Conservation (phyloP, 2,329 filamentous ascomycete genomes). For the Hypoxylon sp. region DNA sequence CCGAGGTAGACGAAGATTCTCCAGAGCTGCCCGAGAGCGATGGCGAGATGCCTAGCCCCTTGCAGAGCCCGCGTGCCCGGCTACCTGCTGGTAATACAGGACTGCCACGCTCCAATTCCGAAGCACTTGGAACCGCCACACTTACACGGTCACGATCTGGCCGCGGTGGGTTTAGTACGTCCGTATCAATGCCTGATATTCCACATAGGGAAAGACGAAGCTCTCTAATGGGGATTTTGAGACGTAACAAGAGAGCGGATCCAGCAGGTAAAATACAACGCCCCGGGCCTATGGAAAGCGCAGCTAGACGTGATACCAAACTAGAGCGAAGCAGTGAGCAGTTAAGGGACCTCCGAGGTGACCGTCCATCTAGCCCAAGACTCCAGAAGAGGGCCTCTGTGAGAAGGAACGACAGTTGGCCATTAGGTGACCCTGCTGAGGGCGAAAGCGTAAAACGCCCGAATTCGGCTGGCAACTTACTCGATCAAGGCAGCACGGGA, state of each 20-base stretch:
- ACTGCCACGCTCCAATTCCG: slow-evolving; percentile 43
- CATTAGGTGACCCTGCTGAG: slow-evolving; percentile 57
- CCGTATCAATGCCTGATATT: slow-evolving; percentile 45
- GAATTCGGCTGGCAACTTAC: slow-evolving; percentile 51
- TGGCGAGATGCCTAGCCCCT: slow-evolving; percentile 55
- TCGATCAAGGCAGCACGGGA: slow-evolving; percentile 34
- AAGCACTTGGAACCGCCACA: slow-evolving; percentile 52
- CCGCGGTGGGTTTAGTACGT: slow-evolving; percentile 46
- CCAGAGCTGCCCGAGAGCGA: slow-evolving; percentile 74
- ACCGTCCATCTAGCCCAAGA: slow-evolving; percentile 56
- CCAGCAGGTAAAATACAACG: slow-evolving; percentile 68
- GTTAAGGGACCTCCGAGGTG: slow-evolving; percentile 62
- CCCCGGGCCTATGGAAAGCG: slow-evolving; percentile 67
- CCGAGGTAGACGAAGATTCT: slow-evolving; percentile 65
- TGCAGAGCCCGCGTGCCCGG: slow-evolving; percentile 47
- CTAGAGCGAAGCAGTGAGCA: slow-evolving; percentile 72
- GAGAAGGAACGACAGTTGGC: slow-evolving; percentile 63
- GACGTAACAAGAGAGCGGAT: slow-evolving; percentile 72
- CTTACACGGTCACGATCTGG: slow-evolving; percentile 50
- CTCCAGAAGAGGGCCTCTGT: slow-evolving; percentile 63
- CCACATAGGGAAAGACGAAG: slow-evolving; percentile 58
- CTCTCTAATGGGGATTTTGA: slow-evolving; percentile 72
- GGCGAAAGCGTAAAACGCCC: slow-evolving; percentile 47
- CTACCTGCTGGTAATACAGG: slow-evolving; percentile 33
- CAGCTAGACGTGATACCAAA: slow-evolving; percentile 72